Evolutionary conservation across 2,329 filamentous ascomycete genomes (phyloP).

Genomic region (Nothopassalora personata): DNA sequence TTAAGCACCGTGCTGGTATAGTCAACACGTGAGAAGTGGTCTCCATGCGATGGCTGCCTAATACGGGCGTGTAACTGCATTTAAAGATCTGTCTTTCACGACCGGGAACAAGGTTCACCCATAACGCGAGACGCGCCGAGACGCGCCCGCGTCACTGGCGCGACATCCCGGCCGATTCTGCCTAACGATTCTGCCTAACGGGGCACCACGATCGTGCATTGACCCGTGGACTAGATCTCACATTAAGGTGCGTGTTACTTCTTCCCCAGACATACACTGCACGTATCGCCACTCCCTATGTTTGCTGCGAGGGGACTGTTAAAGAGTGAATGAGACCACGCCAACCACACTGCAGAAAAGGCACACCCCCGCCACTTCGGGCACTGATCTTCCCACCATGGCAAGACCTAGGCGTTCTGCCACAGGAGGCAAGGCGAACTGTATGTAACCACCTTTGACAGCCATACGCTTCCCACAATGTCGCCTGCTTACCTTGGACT

Average conservation of each 20-base stretch:
- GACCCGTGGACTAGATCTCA: neutral
- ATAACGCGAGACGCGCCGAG: too few relatives aligned
- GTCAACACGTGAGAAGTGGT: too few relatives aligned
- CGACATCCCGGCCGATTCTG: too few relatives aligned
- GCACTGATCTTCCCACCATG: neutral
- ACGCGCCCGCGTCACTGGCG: too few relatives aligned
- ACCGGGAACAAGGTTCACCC: too few relatives aligned
- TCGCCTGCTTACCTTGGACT: neutral
- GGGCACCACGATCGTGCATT: neutral
- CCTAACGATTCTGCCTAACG: neutral
- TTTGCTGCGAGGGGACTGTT: neutral
- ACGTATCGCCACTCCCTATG: neutral
- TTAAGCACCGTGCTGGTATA: too few relatives aligned
- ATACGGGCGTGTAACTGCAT: too few relatives aligned
- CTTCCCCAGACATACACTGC: neutral
- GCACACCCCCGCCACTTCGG: neutral
- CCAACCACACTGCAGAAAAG: neutral
- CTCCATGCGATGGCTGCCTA: too few relatives aligned
- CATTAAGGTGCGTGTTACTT: neutral
- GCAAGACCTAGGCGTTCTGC: constrained; percentile 4
- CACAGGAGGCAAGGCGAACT: constrained; percentile 4
- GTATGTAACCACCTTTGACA: neutral
- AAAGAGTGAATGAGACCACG: neutral
- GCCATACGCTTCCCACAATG: neutral
- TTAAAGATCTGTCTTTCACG: too few relatives aligned